Percentiles rank a stretch among this genome's conserved stretches.
Conservation (phyloP, 768 basidiomycete genomes). For the Trametes sanguinea region DNA sequence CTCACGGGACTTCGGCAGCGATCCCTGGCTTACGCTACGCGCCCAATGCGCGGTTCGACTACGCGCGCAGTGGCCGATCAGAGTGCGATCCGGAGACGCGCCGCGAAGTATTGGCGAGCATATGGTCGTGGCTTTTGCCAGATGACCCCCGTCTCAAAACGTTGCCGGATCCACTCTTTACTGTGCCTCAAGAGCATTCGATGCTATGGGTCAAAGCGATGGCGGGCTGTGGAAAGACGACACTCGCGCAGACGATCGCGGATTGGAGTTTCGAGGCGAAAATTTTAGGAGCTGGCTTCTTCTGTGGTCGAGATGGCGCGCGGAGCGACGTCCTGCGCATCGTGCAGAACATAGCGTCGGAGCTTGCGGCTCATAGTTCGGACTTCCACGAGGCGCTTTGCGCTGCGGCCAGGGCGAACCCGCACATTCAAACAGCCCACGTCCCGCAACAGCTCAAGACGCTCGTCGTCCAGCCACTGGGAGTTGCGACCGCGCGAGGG, state of each 20-base stretch:
- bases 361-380: slow-evolving; percentile 7
- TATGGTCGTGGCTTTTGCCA: background rate
- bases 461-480: slow-evolving; percentile 14
- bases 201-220: slow-evolving; percentile 19
- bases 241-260: slow-evolving; percentile 13
- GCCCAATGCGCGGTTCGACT: background rate
- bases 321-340: slow-evolving; percentile 11
- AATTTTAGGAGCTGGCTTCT: slow-evolving; percentile 19
- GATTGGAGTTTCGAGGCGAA: background rate
- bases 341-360: slow-evolving; percentile 17
- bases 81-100: background rate
- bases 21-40: background rate
- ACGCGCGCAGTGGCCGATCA: background rate
- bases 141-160: background rate
- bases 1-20: background rate
- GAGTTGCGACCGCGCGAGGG: background rate
- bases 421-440: background rate
- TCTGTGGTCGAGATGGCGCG: slow-evolving; percentile 18
- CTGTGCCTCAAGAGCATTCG: background rate
- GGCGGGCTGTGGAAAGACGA: slow-evolving; percentile 20
- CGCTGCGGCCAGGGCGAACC: background rate
- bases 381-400: background rate
- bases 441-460: slow-evolving; percentile 10
- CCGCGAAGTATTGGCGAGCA: background rate
- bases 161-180: background rate